Conservation (phyloP, 768 basidiomycete species). For the Termitomyces sp. region DNA sequence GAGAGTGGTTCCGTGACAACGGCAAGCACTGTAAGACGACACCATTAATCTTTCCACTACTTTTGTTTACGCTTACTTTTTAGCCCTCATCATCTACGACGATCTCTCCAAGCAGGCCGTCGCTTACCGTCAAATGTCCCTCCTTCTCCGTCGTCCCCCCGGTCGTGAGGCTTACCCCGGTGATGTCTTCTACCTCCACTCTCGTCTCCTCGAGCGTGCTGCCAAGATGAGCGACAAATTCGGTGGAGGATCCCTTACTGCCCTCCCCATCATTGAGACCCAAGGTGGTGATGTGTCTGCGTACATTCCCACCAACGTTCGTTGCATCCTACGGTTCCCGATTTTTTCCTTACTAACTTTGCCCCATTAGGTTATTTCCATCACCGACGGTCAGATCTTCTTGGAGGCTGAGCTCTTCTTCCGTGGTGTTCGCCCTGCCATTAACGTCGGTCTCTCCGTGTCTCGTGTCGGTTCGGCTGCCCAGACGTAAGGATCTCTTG, state of each 20-base stretch:
- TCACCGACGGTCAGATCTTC: conserved; percentile 99
- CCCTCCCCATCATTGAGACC: conserved; percentile 99
- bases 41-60: background rate
- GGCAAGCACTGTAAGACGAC: conserved; percentile 85
- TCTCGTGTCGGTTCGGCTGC: conserved; percentile 99
- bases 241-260: conserved; percentile 97
- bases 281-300: conserved; percentile 99
- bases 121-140: conserved; percentile 99
- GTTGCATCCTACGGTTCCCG: conserved; percentile 20
- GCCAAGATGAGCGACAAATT: conserved; percentile 99
- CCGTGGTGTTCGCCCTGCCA: conserved; percentile 99
- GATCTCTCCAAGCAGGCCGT: conserved; percentile 99
- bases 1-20: conserved; percentile 99
- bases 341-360: conserved; percentile 3
- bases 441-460: conserved; percentile 99
- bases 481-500: conserved; percentile 75
- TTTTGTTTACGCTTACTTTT: conserved; percentile 10
- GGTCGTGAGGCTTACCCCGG: conserved; percentile 99
- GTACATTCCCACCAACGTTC: conserved; percentile 91
- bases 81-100: conserved; percentile 97
- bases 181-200: conserved; percentile 99
- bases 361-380: conserved; percentile 85
- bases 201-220: conserved; percentile 98
- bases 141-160: conserved; percentile 98
- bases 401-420: conserved; percentile 99